Base-by-base conservation (phyloP, 2,329 filamentous ascomycete species). In the Thielaviopsis euricoi region DNA sequence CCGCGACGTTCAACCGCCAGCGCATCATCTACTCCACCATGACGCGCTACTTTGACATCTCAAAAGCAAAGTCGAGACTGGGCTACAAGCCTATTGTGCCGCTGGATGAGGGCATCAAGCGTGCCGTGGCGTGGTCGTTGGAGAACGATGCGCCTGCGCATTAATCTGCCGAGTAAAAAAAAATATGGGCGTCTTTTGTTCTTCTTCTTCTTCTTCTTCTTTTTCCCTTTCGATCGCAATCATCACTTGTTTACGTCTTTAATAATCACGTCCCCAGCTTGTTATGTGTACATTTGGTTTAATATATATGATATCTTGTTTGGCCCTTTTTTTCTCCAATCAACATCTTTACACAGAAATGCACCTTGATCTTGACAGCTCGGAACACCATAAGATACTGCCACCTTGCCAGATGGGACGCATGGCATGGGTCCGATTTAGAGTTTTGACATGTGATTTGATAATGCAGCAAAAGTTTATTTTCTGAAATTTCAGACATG, bases 31-130 rank as follows among this genome's bases (percentile, higher is more conserved):
- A 84, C 68, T 81, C 80, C 66, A 83, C 79, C 67, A 86, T 89
- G 82, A 86, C 82, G 59, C 76, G 86, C 59, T 90, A 89, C 71
- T 89, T 86, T 70, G 82, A 82, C 71, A 88, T 89, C 67, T 73
- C 74, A 60, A 90, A 90, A 77, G 86, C 86, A 58, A 86, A 81
- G 75, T 73, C 68, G 64, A 74, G 85, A 63, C 71, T 90, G 58
- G 83, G 83, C 2, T 90, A 90, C 70, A 68, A 71, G 67, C 86
- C 86, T 2, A 70, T 87, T 57, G 81, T 86, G 56, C 73, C 74
- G 49, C 70, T 89, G 59, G 76, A 82, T 61, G 83, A 88, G 63
- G 86, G 84, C 12, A 71, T 82, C 55, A 70, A 71, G 62, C 72
- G 74, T 58, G 73, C 77, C 10, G 78, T 82, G 19, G 66, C 68